Evolutionary conservation across 2,329 filamentous ascomycete genomes (phyloP).

Genomic region (Pseudogymnoascus sp.): DNA sequence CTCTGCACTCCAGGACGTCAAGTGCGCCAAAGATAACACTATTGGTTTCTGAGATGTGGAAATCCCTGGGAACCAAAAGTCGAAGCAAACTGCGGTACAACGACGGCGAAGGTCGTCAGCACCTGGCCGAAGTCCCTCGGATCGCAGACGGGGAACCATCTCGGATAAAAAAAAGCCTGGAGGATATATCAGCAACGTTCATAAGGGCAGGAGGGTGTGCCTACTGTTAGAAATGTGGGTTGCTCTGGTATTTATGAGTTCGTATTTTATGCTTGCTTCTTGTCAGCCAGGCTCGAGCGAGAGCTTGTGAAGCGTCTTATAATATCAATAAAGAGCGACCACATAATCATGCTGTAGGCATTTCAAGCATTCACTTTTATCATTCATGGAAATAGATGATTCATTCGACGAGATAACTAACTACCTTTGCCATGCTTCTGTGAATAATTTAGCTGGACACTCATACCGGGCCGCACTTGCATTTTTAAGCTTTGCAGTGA

Average conservation of each 20-base stretch:
- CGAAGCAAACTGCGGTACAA: neutral
- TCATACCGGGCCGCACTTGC: neutral
- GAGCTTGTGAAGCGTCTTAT: neutral
- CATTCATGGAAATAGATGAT: neutral
- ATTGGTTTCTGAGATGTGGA: neutral
- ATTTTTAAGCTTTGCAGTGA: neutral
- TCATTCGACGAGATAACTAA: neutral
- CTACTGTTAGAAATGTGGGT: neutral
- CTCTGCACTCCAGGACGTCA: constrained; percentile 22
- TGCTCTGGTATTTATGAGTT: neutral
- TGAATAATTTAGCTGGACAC: neutral
- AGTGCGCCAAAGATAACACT: constrained; percentile 17
- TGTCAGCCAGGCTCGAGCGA: neutral
- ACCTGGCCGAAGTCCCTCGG: neutral
- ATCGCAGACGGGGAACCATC: neutral
- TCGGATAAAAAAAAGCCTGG: neutral
- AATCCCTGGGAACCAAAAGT: neutral
- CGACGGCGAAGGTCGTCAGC: neutral
- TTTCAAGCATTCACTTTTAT: neutral
- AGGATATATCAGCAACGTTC: neutral
- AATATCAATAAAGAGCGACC: neutral
- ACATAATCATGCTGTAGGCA: constrained; percentile 2
- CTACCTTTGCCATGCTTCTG: neutral
- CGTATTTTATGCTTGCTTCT: constrained; percentile 3
- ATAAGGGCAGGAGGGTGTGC: neutral